These are phyloP conservation scores for Rhizophora apiculata DNA, from an alignment of 345 rosid species.

Conservation along the genomic window DNA sequence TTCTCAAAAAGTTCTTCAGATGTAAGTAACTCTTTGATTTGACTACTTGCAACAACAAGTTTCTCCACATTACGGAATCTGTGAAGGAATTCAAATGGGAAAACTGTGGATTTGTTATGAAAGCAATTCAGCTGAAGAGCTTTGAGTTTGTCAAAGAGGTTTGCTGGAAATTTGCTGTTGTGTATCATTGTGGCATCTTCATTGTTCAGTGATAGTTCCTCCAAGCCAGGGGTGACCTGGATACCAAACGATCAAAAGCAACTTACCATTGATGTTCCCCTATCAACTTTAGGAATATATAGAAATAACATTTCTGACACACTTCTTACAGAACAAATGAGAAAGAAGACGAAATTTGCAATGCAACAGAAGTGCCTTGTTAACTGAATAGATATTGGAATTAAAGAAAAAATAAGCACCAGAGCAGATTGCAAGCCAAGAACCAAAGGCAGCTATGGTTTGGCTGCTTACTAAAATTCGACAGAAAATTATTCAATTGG, in stretches of 20 bases:
- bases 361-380: too few species aligned
- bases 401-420: too few species aligned
- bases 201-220: not conserved
- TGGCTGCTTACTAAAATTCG: too few species aligned
- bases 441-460: too few species aligned
- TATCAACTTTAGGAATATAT: too few species aligned
- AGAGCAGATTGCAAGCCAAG: too few species aligned
- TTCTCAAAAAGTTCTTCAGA: not conserved
- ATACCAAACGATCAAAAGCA: not conserved
- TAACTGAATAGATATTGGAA: too few species aligned
- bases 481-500: too few species aligned
- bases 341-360: too few species aligned
- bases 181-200: not conserved
- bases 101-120: not conserved
- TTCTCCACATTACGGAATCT: slow-evolving; percentile 14
- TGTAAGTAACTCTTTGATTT: slow-evolving; percentile 8
- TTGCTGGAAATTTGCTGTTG: not conserved
- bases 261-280: too few species aligned
- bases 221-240: slow-evolving; percentile 21
- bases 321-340: too few species aligned
- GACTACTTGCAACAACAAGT: not conserved
- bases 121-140: not conserved
- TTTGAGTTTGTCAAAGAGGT: slow-evolving; percentile 4
- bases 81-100: not conserved
- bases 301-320: too few species aligned